These are phyloP conservation scores for Tuber umbilicatum DNA, from an alignment of 495 filamentous ascomycete species.

Conservation along the genomic window DNA sequence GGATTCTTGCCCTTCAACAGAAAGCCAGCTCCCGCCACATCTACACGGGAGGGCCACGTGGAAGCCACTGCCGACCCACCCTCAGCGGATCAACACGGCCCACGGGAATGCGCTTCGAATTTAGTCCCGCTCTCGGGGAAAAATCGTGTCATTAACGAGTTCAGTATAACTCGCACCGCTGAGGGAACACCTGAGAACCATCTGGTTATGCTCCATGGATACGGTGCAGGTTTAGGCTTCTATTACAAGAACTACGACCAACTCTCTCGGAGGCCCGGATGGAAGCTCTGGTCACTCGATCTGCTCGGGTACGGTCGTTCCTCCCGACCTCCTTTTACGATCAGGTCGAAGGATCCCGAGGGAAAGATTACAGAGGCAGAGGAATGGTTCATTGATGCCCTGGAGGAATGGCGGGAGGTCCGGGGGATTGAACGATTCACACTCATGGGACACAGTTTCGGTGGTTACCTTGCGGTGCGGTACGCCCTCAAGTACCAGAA, in stretches of 20 bases:
- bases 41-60: constrained; percentile 40
- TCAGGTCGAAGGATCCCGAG: constrained; percentile 72
- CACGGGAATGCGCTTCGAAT: constrained; percentile 74
- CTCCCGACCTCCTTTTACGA: constrained; percentile 70
- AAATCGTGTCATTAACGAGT: constrained; percentile 83
- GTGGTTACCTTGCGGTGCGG: constrained; percentile 87
- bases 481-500: constrained; percentile 90
- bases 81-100: constrained; percentile 69
- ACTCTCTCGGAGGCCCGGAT: constrained; percentile 66
- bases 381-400: constrained; percentile 88
- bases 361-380: constrained; percentile 85
- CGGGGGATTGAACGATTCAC: constrained; percentile 89
- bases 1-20: constrained; percentile 79
- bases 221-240: constrained; percentile 90
- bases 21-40: constrained; percentile 54
- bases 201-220: constrained; percentile 95
- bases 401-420: constrained; percentile 90
- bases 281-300: constrained; percentile 88
- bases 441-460: constrained; percentile 78
- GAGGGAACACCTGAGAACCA: constrained; percentile 69
- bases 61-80: constrained; percentile 51
- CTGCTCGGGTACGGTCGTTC: constrained; percentile 92
- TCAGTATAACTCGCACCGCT: constrained; percentile 74
- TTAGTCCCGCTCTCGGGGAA: constrained; percentile 80
- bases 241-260: constrained; percentile 97